phyloP scores from a whole-genome alignment of 2,329 filamentous ascomycete species.

The Hypoxylon sp. region DNA sequence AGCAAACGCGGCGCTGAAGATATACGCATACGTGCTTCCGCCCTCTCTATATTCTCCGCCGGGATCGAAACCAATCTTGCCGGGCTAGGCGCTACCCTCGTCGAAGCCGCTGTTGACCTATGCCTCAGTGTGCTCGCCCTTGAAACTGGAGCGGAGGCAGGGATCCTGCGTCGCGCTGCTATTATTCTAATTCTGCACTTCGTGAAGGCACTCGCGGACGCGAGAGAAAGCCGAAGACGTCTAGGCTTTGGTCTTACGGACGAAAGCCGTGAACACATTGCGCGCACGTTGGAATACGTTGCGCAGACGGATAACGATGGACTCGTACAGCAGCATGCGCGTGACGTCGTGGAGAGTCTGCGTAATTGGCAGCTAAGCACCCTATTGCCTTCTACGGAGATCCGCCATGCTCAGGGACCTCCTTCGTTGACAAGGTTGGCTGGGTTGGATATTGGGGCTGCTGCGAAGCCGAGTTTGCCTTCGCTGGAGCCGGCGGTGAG shows the following conservation, averaged over 20 bases:
- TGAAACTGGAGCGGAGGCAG: constrained; percentile 72
- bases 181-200: constrained; percentile 75
- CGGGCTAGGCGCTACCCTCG: constrained; percentile 67
- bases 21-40: constrained; percentile 77
- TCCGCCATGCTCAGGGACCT: constrained; percentile 30
- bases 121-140: constrained; percentile 74
- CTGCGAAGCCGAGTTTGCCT: constrained; percentile 43
- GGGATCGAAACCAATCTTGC: constrained; percentile 73
- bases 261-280: constrained; percentile 72
- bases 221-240: constrained; percentile 62
- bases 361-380: constrained; percentile 72
- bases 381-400: constrained; percentile 59
- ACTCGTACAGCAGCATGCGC: constrained; percentile 76
- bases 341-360: constrained; percentile 76
- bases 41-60: constrained; percentile 74
- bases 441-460: constrained; percentile 56
- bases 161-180: constrained; percentile 77
- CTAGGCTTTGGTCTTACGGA: constrained; percentile 70
- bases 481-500: constrained; percentile 38
- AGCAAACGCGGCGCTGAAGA: constrained; percentile 77
- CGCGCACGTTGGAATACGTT: constrained; percentile 74
- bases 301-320: constrained; percentile 76
- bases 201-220: constrained; percentile 71
- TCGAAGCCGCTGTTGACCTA: constrained; percentile 73
- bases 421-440: constrained; percentile 55